Conservation (phyloP, 2,329 filamentous ascomycete species). For the Aureobasidium melanogenum region DNA sequence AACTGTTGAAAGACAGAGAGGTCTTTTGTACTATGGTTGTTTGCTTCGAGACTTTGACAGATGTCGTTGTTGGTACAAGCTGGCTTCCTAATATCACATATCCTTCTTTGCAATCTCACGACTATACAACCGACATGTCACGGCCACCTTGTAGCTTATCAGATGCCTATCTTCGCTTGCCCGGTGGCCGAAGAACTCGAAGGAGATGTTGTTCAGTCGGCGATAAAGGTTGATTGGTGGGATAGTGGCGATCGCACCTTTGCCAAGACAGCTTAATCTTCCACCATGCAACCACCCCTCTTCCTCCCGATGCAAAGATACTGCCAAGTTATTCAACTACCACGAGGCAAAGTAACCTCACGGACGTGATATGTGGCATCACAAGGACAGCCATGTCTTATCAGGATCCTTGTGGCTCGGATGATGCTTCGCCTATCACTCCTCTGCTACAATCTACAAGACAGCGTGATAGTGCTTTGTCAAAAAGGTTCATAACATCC, state of each 20-base stretch:
- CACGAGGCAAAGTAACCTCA: neutral
- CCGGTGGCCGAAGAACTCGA: neutral
- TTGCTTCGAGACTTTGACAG: neutral
- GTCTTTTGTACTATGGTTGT: neutral
- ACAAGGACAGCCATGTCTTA: neutral
- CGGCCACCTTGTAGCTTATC: neutral
- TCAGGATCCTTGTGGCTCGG: neutral
- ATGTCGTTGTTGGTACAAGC: neutral
- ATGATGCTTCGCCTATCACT: slow-evolving; percentile 7
- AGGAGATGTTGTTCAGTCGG: neutral
- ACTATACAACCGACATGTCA: neutral
- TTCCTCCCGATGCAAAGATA: neutral
- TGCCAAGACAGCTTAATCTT: neutral
- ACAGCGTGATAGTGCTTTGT: neutral
- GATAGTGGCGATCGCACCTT: neutral
- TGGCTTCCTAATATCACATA: too few relatives aligned
- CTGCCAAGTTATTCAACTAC: neutral
- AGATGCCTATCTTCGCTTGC: neutral
- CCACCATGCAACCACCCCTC: neutral
- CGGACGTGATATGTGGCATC: neutral
- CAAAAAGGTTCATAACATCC: neutral
- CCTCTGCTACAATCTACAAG: neutral
- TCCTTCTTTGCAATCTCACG: neutral
- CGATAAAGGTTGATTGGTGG: neutral
- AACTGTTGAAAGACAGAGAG: neutral